Percentiles rank a stretch among this genome's conserved stretches.
These are phyloP conservation scores for Cyanodermella asteris DNA, from an alignment of 2,329 filamentous ascomycete genomes.

Conservation along the genomic window DNA sequence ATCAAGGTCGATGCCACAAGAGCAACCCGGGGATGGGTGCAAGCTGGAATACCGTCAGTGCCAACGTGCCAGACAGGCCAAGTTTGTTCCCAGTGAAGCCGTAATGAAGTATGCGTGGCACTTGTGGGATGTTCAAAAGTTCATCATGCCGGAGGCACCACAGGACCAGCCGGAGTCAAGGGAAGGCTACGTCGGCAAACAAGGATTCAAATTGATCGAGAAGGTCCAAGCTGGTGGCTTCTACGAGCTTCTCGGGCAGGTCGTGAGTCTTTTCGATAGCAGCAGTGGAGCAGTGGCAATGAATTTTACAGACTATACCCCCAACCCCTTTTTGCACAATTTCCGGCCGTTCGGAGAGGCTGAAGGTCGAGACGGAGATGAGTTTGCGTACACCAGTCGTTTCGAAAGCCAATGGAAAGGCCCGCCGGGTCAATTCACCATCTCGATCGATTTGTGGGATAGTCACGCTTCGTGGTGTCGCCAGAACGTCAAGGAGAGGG, in stretches of 20 bases:
- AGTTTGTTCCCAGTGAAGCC: no score
- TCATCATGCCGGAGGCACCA: no score
- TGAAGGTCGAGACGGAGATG: conserved; percentile 27
- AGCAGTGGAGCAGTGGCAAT: conserved; percentile 34
- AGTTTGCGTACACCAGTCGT: conserved; percentile 29
- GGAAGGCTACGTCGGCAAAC: conserved; percentile 1
- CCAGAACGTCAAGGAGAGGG: conserved; percentile 31
- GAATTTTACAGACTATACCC: conserved; percentile 68
- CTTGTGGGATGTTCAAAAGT: no score
- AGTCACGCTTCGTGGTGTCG: conserved; percentile 41
- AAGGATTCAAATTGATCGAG: conserved; percentile 42
- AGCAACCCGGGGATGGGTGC: conserved; percentile 1
- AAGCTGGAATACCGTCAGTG: conserved; percentile 2
- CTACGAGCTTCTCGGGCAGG: conserved; percentile 48
- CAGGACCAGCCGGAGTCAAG: conserved; percentile 3
- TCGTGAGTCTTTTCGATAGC: conserved; percentile 34
- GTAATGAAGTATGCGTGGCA: no score
- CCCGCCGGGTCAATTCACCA: conserved; percentile 47
- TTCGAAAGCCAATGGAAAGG: conserved; percentile 37
- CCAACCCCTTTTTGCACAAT: conserved; percentile 41
- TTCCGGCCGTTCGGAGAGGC: conserved; percentile 20
- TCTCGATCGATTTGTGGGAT: conserved; percentile 51
- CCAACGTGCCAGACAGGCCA: no score
- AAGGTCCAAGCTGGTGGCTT: conserved; percentile 36
- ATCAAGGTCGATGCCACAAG: conserved; percentile 7